Conservation (phyloP, 371 early-diverging fungal species). For the Mucor piriformis region DNA sequence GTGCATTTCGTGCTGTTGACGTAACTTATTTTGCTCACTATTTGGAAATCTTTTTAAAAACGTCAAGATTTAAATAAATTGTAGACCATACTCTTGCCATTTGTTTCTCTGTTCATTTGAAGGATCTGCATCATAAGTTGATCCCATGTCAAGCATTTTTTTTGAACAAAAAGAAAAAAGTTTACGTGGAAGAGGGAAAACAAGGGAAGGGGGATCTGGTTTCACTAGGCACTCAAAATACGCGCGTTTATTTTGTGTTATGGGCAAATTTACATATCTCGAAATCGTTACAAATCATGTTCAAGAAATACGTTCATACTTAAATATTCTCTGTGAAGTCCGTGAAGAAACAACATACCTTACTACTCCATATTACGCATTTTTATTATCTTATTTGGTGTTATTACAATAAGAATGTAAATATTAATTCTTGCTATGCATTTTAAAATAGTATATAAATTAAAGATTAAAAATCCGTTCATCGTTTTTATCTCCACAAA, state of each 20-base stretch:
- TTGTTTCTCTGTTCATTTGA: conserved; percentile 20
- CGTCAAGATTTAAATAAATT: not conserved
- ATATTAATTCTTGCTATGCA: no score
- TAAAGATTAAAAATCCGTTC: not conserved
- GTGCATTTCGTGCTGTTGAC: conserved; percentile 21
- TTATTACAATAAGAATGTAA: no score
- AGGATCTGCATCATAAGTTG: conserved; percentile 22
- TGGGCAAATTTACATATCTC: no score
- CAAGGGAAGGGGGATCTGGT: not conserved
- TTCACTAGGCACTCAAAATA: no score
- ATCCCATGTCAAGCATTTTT: not conserved
- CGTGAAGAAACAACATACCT: no score
- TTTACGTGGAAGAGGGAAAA: not conserved
- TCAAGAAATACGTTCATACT: no score
- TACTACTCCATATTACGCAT: no score
- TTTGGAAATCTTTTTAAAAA: not conserved
- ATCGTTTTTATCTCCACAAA: not conserved
- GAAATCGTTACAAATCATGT: no score
- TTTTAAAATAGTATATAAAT: not conserved
- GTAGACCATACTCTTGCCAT: conserved; percentile 28
- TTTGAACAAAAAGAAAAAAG: no score
- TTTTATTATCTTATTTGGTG: no score
- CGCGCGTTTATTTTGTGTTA: no score
- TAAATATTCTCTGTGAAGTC: no score
- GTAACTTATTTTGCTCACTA: conserved; percentile 14